phyloP scores from a whole-genome alignment of 306 rosid genomes.

The Fragaria vesca region DNA sequence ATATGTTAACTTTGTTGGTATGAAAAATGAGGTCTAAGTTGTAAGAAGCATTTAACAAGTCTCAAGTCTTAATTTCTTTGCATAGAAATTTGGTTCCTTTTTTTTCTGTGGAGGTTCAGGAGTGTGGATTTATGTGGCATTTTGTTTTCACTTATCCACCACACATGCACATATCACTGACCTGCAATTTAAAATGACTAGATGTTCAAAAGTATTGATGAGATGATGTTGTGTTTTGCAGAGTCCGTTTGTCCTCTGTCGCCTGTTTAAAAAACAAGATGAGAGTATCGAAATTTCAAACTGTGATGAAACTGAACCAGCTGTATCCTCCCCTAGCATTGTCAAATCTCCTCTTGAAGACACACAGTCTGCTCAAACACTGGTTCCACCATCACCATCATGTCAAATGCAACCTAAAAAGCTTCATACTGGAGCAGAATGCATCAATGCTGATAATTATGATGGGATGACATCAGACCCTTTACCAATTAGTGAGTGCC shows the following conservation, averaged over 20 bases:
- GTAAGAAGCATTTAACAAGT: background rate
- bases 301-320: slow-evolving; percentile 51
- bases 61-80: background rate
- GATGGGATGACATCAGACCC: slow-evolving; percentile 50
- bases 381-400: slow-evolving; percentile 43
- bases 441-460: slow-evolving; percentile 26
- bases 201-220: background rate
- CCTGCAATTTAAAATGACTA: background rate
- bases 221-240: slow-evolving; percentile 26
- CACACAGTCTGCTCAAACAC: slow-evolving; percentile 40
- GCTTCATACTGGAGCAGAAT: slow-evolving; percentile 13
- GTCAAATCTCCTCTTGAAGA: slow-evolving; percentile 54
- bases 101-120: background rate
- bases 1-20: background rate
- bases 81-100: background rate
- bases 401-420: slow-evolving; percentile 41
- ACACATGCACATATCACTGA: slow-evolving; percentile 4
- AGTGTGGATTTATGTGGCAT: background rate
- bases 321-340: slow-evolving; percentile 45
- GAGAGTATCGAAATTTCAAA: slow-evolving; percentile 55
- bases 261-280: slow-evolving; percentile 77
- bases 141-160: background rate
- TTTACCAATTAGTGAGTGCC: slow-evolving; percentile 33
- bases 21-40: background rate
- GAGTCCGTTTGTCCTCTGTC: slow-evolving; percentile 85